Evolutionary conservation across 2,329 filamentous ascomycete species (phyloP), one percentile per base, ranked within the genome.

Genomic region (Dactylella cylindrospora): DNA sequence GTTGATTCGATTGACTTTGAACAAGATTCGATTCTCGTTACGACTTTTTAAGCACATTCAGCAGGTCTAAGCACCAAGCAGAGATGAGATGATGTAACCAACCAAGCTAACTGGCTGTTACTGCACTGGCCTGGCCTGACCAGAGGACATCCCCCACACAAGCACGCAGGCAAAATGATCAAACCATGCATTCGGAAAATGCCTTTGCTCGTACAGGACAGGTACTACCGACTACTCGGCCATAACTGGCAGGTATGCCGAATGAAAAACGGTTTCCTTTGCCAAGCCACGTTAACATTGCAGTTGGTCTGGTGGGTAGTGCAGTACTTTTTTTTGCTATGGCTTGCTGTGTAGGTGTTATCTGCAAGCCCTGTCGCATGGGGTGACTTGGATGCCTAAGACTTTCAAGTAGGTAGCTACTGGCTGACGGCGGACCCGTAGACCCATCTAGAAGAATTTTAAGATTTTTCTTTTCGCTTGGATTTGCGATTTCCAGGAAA

Each of bases 231-330:
- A 13, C 32, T 15, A 13, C 12, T 6, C n/a, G 32, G n/a, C 6
- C n/a, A 15, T 39, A 59, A 59, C 26, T 39, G 53, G 53, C 53
- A 59, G 53, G 53, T 59, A 50, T 45, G 44, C 53, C 53, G 53
- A 59, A n/a, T n/a, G n/a, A n/a, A 50, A 33, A 12, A 38, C n/a
- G 41, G 40, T 22, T 40, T 32, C 35, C 40, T 25, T 23, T 20
- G 50, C 50, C 50, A 54, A 54, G 50, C 10, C 31, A 22, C 43
- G 28, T 29, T 29, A 19, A 23, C 15, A 32, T 43, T 9, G 41
- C 36, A 28, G 15, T 41, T 47, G 28, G 29, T 41, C 25, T 23
- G 36, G 28, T 33, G 10, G 51, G 32, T n/a, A n/a, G n/a, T n/a
- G n/a, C 32, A 15, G 32, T 35, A 13, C n/a, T 35, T 15, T 15